Percentiles rank a stretch among this genome's conserved stretches.
These are phyloP conservation scores for Colletotrichum sp. DNA, from an alignment of 2,329 filamentous ascomycete species.

Conservation along the genomic window DNA sequence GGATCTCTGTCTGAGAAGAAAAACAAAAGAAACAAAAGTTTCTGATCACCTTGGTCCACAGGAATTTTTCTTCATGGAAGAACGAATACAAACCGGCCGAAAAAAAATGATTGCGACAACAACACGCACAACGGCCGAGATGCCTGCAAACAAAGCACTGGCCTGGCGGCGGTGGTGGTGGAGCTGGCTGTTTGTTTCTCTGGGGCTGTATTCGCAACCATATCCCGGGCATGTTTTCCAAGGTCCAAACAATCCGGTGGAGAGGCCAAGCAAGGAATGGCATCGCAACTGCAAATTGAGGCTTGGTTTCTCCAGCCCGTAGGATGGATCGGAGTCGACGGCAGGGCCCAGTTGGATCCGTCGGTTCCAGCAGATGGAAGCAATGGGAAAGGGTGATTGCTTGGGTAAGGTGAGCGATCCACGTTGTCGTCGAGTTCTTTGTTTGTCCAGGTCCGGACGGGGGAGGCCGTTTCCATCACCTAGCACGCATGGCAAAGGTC, in stretches of 20 bases:
- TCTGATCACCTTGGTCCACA: background rate
- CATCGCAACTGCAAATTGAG: background rate
- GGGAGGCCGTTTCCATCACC: background rate
- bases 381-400: background rate
- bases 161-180: background rate
- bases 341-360: background rate
- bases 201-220: background rate
- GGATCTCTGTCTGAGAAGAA: background rate
- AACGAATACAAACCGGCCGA: background rate
- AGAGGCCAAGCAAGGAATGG: slow-evolving; percentile 2
- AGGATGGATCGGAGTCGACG: background rate
- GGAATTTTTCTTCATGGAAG: slow-evolving; percentile 1
- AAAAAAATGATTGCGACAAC: background rate
- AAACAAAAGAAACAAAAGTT: background rate
- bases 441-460: background rate
- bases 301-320: background rate
- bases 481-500: background rate
- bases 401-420: background rate
- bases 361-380: background rate
- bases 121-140: background rate
- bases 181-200: slow-evolving; percentile 8
- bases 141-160: background rate
- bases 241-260: slow-evolving; percentile 6
- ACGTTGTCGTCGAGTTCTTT: background rate
- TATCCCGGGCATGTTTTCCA: slow-evolving; percentile 5